Percentiles rank a stretch among this genome's conserved stretches.
phyloP scores from a whole-genome alignment of 1,139 yeast genomes.

The Suhomyces guaymorum region DNA sequence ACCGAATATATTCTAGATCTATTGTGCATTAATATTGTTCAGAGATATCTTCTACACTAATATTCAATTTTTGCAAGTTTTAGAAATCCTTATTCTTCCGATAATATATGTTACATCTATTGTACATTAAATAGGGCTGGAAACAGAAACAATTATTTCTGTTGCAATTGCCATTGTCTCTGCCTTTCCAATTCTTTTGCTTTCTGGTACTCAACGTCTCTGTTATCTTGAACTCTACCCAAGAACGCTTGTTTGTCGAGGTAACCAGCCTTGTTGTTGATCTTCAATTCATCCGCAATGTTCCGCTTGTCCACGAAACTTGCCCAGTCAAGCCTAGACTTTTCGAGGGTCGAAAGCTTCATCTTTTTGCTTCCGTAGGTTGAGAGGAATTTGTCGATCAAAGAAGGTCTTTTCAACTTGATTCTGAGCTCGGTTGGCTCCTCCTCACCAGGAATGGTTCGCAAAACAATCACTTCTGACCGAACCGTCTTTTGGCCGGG shows the following conservation, averaged over 20 bases:
- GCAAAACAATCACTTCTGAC: slow-evolving; percentile 38
- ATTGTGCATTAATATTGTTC: too few relatives aligned
- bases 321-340: slow-evolving; percentile 94
- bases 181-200: slow-evolving; percentile 49
- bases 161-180: slow-evolving; percentile 31
- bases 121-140: neutral
- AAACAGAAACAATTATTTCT: slow-evolving; percentile 6
- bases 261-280: slow-evolving; percentile 81
- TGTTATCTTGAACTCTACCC: slow-evolving; percentile 66
- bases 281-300: slow-evolving; percentile 75
- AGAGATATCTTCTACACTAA: too few relatives aligned
- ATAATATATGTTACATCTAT: neutral
- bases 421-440: slow-evolving; percentile 35
- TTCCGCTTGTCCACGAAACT: slow-evolving; percentile 87
- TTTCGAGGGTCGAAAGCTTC: slow-evolving; percentile 87
- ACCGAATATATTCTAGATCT: too few relatives aligned
- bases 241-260: slow-evolving; percentile 90
- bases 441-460: slow-evolving; percentile 36
- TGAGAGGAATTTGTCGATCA: slow-evolving; percentile 60
- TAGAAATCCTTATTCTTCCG: neutral
- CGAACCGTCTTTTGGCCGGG: slow-evolving; percentile 15
- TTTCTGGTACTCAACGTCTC: slow-evolving; percentile 62
- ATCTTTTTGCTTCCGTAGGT: slow-evolving; percentile 42
- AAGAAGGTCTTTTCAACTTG: slow-evolving; percentile 67
- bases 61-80: neutral